Evolutionary conservation across 202 grass and related monocot genomes (phyloP).

Genomic region (Musa balbisiana): DNA sequence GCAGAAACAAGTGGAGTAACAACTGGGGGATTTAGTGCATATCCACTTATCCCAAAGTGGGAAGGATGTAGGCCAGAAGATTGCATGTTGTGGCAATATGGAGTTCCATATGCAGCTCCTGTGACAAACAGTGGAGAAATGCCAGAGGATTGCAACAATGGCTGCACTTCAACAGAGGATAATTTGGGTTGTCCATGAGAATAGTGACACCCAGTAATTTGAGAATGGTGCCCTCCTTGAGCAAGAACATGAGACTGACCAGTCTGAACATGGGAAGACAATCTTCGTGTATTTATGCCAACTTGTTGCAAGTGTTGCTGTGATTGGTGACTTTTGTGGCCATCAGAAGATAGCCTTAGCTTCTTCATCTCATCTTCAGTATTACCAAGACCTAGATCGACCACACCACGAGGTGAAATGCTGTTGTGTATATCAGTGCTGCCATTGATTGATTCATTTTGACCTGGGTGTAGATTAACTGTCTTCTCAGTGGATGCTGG

Average conservation of each 20-base stretch:
- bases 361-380: constrained; percentile 44
- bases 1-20: constrained; percentile 50
- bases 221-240: constrained; percentile 36
- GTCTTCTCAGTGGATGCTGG: constrained; percentile 40
- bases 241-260: constrained; percentile 36
- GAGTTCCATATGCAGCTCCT: constrained; percentile 45
- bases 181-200: constrained; percentile 58
- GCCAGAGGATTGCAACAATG: constrained; percentile 40
- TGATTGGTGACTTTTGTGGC: constrained; percentile 26
- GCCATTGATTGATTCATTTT: constrained; percentile 27
- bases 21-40: constrained; percentile 47
- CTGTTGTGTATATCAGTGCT: constrained; percentile 28
- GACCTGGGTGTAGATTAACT: constrained; percentile 21
- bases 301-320: constrained; percentile 38
- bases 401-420: constrained; percentile 18
- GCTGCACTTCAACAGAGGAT: constrained; percentile 45
- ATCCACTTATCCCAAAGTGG: constrained; percentile 43
- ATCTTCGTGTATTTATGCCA: constrained; percentile 32
- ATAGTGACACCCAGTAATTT: constrained; percentile 28
- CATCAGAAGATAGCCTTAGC: constrained; percentile 46
- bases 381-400: constrained; percentile 35
- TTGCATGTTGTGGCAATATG: constrained; percentile 60
- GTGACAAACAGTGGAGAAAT: constrained; percentile 51
- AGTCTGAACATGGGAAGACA: constrained; percentile 26
- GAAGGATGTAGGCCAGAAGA: constrained; percentile 40